Evolutionary conservation across 2,329 filamentous ascomycete species (phyloP), one percentile per base, ranked within the genome.

Genomic region (Colletotrichum tropicicola): DNA sequence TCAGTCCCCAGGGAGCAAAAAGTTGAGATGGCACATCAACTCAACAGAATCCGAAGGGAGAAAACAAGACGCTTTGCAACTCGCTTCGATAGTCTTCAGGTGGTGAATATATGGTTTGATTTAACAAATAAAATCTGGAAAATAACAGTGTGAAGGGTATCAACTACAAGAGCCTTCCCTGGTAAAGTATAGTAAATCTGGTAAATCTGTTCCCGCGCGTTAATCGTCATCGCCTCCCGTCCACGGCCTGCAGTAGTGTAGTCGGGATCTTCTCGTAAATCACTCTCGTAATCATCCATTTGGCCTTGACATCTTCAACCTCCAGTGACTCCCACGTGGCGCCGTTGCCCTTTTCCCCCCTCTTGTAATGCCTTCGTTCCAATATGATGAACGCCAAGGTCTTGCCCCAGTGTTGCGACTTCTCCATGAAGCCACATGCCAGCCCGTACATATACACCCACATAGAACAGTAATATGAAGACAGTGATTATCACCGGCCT

Each of bases 21-120:
- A 62, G 62, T 62, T 65, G 62, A 62, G 62, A 62, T 62, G 51
- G 57, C 61, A 65, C 43, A 62, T 62, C 49, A 30, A 32, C 62
- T 47, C 62, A 65, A 65, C 62, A 65, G 30, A 54, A 45, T 21
- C 25, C 3, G 5, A 25, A 51, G 59, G 51, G 45, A 41, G 49
- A 17, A 30, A 15, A 4, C n/a, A 27, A 4, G 35, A 27, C 17
- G 23, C 9, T 5, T 32, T 12, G n/a, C 19, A 39, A 15, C 19
- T n/a, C 12, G 7, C 15, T 4, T 35, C 32, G 15, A 39, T 12
- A 35, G 17, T 17, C 27, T 48, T 37, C 41, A n/a, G n/a, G n/a
- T n/a, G n/a, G n/a, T n/a, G 21, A 39, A 12, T 43, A 27, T 32
- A 25, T 55, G 9, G 17, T 37, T 58, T 35, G 13, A 25, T 19